These are phyloP conservation scores for Trichoderma erinaceum DNA, from an alignment of 495 filamentous ascomycete species.

Conservation along the genomic window DNA sequence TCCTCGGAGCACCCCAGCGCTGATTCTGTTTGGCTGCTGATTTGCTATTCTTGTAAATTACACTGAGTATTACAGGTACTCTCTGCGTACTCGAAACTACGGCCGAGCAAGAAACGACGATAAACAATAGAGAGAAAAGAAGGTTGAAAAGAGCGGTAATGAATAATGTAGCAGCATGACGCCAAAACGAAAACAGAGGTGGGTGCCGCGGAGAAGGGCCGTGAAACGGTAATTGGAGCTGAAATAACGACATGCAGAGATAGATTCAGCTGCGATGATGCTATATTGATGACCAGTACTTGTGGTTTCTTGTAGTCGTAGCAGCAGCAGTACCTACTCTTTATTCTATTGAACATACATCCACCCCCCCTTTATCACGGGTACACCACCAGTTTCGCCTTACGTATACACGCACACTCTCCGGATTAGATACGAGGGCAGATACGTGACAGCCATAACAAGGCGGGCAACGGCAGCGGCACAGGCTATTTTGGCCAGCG, in stretches of 20 bases:
- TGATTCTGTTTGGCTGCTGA: background rate
- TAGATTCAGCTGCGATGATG: too few relatives aligned
- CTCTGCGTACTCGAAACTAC: background rate
- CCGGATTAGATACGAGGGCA: background rate
- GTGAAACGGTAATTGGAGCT: too few relatives aligned
- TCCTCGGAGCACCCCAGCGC: background rate
- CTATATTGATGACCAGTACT: too few relatives aligned
- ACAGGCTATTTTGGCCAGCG: background rate
- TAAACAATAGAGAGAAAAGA: background rate
- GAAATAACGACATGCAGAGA: too few relatives aligned
- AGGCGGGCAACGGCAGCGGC: slow-evolving; percentile 5
- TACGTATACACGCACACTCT: too few relatives aligned
- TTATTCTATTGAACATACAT: too few relatives aligned
- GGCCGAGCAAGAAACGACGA: background rate
- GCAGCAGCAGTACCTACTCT: too few relatives aligned
- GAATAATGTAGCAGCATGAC: background rate
- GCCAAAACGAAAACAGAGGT: background rate
- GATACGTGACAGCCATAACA: background rate
- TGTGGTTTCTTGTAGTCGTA: too few relatives aligned
- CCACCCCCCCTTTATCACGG: too few relatives aligned
- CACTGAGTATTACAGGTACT: background rate
- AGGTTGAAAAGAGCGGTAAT: background rate
- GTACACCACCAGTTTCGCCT: too few relatives aligned
- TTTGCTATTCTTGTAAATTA: background rate
- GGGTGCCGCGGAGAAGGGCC: background rate